Percentiles rank a stretch among this genome's conserved stretches.
Evolutionary conservation across 2,329 filamentous ascomycete species (phyloP).

Genomic region (Colletotrichum camelliae): DNA sequence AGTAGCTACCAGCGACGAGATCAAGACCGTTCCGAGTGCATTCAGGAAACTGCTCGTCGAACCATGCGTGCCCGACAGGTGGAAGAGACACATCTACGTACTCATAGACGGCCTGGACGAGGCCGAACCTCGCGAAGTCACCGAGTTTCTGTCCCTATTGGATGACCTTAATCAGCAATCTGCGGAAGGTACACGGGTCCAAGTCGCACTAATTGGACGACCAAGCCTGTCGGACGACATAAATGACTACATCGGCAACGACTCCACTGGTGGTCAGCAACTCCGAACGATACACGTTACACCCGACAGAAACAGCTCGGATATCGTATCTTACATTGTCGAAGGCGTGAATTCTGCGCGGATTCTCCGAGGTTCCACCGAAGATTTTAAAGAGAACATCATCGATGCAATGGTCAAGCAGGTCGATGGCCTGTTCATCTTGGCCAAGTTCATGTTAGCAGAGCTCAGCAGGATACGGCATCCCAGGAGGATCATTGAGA

Average conservation of each 20-base stretch:
- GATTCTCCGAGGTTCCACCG: slow-evolving; percentile 36
- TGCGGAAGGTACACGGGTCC: slow-evolving; percentile 29
- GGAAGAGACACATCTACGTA: slow-evolving; percentile 43
- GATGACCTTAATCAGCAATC: slow-evolving; percentile 27
- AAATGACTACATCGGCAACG: slow-evolving; percentile 35
- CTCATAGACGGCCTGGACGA: slow-evolving; percentile 54
- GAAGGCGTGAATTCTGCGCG: slow-evolving; percentile 44
- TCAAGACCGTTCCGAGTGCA: slow-evolving; percentile 48
- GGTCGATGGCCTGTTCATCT: slow-evolving; percentile 53
- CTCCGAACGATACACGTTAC: slow-evolving; percentile 48
- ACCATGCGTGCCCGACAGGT: slow-evolving; percentile 38
- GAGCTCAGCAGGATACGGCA: slow-evolving; percentile 52
- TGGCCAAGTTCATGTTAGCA: slow-evolving; percentile 55
- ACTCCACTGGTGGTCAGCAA: slow-evolving; percentile 28
- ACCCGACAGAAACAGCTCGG: slow-evolving; percentile 43
- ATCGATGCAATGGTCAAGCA: slow-evolving; percentile 43
- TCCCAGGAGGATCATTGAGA: slow-evolving; percentile 47
- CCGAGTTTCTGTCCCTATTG: slow-evolving; percentile 41
- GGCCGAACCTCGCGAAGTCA: slow-evolving; percentile 41
- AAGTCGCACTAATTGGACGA: slow-evolving; percentile 46
- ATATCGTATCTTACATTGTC: slow-evolving; percentile 47
- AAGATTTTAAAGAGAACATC: slow-evolving; percentile 41
- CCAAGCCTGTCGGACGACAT: slow-evolving; percentile 46
- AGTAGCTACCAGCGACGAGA: slow-evolving; percentile 42
- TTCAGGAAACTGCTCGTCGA: slow-evolving; percentile 46